phyloP scores from a whole-genome alignment of 2,329 filamentous ascomycete species.

The Rugonectria rugulosa region DNA sequence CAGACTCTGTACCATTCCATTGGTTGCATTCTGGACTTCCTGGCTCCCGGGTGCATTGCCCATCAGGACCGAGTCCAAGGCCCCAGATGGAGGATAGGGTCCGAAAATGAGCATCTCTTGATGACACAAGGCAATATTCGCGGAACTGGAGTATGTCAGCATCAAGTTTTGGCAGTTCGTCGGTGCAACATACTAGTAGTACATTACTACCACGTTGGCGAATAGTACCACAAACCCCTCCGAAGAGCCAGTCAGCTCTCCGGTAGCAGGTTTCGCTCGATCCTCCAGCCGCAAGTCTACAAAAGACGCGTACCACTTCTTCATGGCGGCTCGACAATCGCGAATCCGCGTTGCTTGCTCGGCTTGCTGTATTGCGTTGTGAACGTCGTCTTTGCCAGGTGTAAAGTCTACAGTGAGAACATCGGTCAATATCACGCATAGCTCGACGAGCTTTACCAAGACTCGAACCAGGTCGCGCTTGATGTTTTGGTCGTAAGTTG shows the following conservation, averaged over 20 bases:
- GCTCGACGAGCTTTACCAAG: slow-evolving; percentile 4
- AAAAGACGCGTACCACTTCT: slow-evolving; percentile 5
- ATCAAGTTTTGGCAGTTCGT: not conserved
- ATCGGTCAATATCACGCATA: slow-evolving; percentile 12
- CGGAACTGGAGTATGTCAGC: slow-evolving; percentile 2
- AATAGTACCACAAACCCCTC: slow-evolving; percentile 6
- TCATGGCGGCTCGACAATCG: not conserved
- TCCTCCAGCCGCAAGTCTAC: not conserved
- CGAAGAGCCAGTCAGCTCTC: not conserved
- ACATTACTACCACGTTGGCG: slow-evolving; percentile 13
- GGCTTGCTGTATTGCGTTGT: slow-evolving; percentile 3
- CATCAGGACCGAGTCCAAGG: not conserved
- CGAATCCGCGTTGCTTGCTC: slow-evolving; percentile 11
- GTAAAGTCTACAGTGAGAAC: slow-evolving; percentile 3
- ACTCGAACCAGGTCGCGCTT: slow-evolving; percentile 1
- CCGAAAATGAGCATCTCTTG: slow-evolving; percentile 16
- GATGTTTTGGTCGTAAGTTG: not conserved
- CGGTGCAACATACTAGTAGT: slow-evolving; percentile 11
- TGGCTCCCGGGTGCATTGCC: not conserved
- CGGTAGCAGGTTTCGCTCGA: not conserved
- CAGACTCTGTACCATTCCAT: slow-evolving; percentile 5
- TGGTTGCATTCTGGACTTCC: not conserved
- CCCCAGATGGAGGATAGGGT: not conserved
- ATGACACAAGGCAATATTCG: slow-evolving; percentile 7
- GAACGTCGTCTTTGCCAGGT: not conserved